Evolutionary conservation across 805 yeast genomes (phyloP).

Genomic region (Monosporozyma siamensis): DNA sequence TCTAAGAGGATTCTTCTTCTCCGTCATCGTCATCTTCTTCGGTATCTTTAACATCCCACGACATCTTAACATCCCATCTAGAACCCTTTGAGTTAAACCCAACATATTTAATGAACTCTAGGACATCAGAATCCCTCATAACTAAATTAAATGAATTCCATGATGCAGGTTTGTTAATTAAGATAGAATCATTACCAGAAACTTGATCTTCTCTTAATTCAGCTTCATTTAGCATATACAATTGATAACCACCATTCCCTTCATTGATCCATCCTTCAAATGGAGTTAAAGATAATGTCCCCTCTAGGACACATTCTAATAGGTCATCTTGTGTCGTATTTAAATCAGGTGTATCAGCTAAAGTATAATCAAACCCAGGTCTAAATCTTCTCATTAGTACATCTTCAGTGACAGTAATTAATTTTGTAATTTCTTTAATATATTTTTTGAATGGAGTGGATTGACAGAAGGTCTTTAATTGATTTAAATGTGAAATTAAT

Average conservation of each 20-base stretch:
- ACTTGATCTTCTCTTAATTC: conserved; percentile 69
- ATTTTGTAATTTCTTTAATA: conserved; percentile 51
- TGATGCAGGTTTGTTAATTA: conserved; percentile 68
- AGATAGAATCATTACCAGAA: conserved; percentile 55
- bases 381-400: conserved; percentile 76
- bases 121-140: conserved; percentile 74
- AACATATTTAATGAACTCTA: conserved; percentile 87
- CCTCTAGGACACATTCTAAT: conserved; percentile 46
- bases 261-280: conserved; percentile 77
- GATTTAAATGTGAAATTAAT: conserved; percentile 27
- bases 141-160: conserved; percentile 77
- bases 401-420: conserved; percentile 56
- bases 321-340: conserved; percentile 32
- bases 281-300: conserved; percentile 76
- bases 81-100: conserved; percentile 82
- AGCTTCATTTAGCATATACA: conserved; percentile 64
- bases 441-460: conserved; percentile 61
- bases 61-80: conserved; percentile 80
- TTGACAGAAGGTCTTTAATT: conserved; percentile 49
- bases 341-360: conserved; percentile 57
- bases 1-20: too few relatives aligned
- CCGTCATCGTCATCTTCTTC: conserved; percentile 15
- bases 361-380: conserved; percentile 88
- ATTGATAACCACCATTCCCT: conserved; percentile 75
- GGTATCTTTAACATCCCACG: conserved; percentile 59